Base-by-base conservation (phyloP, 352 stramenopile genomes). In the Halophytophthora polymorphica region DNA sequence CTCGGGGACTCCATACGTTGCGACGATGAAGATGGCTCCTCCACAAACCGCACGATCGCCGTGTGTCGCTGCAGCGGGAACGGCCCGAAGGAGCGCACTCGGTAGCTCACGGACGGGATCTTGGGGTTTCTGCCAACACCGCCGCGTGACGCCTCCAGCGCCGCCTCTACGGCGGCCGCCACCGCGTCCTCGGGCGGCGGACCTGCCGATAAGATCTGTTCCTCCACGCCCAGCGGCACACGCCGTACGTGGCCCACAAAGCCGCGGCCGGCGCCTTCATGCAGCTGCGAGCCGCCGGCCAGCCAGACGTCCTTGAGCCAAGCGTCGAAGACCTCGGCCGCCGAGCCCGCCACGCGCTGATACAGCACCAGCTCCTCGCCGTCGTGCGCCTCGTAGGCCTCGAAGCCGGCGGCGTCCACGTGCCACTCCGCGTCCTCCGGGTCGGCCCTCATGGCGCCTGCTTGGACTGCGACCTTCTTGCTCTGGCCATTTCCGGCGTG, bases 221-320 rank as follows among this genome's bases (percentile, higher is more conserved):
- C 77, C 31, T 70, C 59, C 33, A 86, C 68, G 7, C 75, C 65
- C 3, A 83, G 61, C 22, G 64, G 63, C n/a, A 86, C 62, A 11
- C 57, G 45, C 6, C 73, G 75, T 28, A 69, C 50, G 37, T 79
- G 67, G 17, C 77, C 77, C 10, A 75, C 53, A 45, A 61, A 56
- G 1, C 74, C 74, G 28, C 70, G 69, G 0, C 75, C 77, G 1
- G 15, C 31, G 6, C 77, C 77, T 31, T 74, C 51, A 4, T 57
- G 53, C 0, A 77, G 10, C 44, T 80, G 67, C 11, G 69, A 46
- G 11, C 65, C 43, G 6, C 57, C 55, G 31, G 45, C 50, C 2
- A 73, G 17, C 77, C 77, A 89, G 14, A 75, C 69, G 21, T 71
- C 28, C n/a, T 57, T 41, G 40, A 87, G 50, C 75, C 77, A 89